Evolutionary conservation across 768 basidiomycete species (phyloP), one percentile per base, ranked within the genome.

Genomic region (Boletus patriciae): DNA sequence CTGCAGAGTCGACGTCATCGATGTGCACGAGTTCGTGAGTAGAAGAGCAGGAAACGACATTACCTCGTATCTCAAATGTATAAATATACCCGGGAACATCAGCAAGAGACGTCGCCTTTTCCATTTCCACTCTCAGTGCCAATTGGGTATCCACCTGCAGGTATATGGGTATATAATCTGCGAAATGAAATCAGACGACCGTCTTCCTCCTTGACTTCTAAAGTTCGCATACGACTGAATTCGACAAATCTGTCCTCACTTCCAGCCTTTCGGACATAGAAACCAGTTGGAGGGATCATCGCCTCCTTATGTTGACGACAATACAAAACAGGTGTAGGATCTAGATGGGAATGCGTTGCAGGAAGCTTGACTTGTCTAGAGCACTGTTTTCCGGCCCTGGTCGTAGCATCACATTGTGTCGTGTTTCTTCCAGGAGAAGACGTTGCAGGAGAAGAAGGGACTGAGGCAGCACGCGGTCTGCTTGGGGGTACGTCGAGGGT

Each of bases 31-130:
- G 46, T 46, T 21, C 19, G 31, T 21, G 25, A 25, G 33, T 29
- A 38, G 31, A 47, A 27, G 41, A 29, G 48, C n/a, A 46, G 25
- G 8, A 46, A 18, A 25, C 9, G 16, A 51, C 62, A 69, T 44
- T 67, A 88, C 88, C 87, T 68, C 83, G 79, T 54, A 93, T 87
- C 69, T 92, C 87, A 67, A 87, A 93, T 0, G 84, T 82, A 61
- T 94, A 94, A 48, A 94, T 92, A 63, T 88, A 92, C 0, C 92
- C 92, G 6, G 80, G 75, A 19, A 77, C 80, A 60, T 93, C 90
- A 10, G 81, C 78, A 3, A 64, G 55, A 5, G 88, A 82, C 4
- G 75, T 76, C 12, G 78, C 66, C 41, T 80, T 81, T 59, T 77
- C 76, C 83, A 86, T 86, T 66, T 82, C 81, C 27, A 69, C 68